Conservation (phyloP, 1,284 basidiomycete genomes). For the Naganishia sp. region DNA sequence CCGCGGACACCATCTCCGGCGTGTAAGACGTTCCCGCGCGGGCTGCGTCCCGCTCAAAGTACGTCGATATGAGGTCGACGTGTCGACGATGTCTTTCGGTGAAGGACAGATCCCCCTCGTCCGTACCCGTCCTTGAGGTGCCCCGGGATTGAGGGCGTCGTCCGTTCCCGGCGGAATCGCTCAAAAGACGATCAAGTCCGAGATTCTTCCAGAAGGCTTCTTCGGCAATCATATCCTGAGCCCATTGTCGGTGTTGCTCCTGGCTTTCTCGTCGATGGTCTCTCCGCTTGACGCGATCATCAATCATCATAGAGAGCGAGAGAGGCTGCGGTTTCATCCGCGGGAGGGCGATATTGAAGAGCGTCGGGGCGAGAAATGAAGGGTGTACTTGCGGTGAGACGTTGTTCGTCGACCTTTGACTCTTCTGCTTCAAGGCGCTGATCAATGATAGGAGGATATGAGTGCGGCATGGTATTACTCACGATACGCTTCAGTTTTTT, state of each 20-base stretch:
- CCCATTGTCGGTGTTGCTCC: constrained; percentile 50
- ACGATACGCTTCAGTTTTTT: neutral
- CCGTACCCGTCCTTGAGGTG: neutral
- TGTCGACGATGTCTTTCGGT: constrained; percentile 15
- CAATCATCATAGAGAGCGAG: constrained; percentile 68
- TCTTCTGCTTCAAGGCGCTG: too few relatives aligned
- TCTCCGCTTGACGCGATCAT: constrained; percentile 60
- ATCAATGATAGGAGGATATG: too few relatives aligned
- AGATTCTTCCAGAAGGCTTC: constrained; percentile 60
- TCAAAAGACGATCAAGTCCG: constrained; percentile 8
- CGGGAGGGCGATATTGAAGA: constrained; percentile 68
- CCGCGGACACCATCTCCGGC: constrained; percentile 15
- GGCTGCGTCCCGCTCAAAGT: constrained; percentile 22
- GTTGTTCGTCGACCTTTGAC: neutral
- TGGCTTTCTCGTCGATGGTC: constrained; percentile 56
- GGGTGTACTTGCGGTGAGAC: constrained; percentile 45
- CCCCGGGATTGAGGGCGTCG: neutral
- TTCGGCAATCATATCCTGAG: constrained; percentile 61
- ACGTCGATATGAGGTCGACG: constrained; percentile 10
- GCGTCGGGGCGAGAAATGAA: constrained; percentile 60
- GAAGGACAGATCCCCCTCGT: constrained; percentile 11
- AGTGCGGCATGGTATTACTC: too few relatives aligned
- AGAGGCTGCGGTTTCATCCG: constrained; percentile 73
- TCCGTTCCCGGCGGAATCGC: neutral
- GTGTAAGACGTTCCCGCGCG: constrained; percentile 14